Evolutionary conservation across 2,329 filamentous ascomycete genomes (phyloP).

Genomic region (Aureobasidium lini): DNA sequence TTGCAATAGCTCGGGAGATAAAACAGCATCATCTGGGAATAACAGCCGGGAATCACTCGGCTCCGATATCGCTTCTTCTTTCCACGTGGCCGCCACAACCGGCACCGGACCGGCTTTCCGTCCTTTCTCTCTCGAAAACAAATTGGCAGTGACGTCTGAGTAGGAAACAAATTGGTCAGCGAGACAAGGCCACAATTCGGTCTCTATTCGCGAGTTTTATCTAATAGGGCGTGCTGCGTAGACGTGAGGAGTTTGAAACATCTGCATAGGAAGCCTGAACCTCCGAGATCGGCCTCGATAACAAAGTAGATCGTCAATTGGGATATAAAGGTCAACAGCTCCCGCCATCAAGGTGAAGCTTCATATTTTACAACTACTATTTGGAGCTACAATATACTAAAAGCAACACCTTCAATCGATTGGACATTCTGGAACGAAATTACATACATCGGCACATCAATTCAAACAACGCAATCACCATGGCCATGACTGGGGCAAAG

Average conservation of each 20-base stretch:
- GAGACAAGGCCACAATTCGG: neutral
- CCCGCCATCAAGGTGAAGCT: slow-evolving; percentile 4
- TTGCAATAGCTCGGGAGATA: too few species aligned
- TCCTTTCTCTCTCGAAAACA: neutral
- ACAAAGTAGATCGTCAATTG: neutral
- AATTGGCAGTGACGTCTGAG: slow-evolving; percentile 1
- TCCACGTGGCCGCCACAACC: neutral
- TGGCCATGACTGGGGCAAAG: slow-evolving; percentile 9
- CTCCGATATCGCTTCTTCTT: neutral
- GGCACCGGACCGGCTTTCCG: neutral
- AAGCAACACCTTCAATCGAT: neutral
- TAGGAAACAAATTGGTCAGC: neutral
- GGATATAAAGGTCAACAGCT: neutral
- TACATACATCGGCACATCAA: neutral
- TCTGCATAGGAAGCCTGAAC: neutral
- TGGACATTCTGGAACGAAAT: neutral
- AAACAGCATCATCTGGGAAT: too few species aligned
- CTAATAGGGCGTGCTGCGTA: neutral
- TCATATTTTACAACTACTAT: neutral
- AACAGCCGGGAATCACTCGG: neutral
- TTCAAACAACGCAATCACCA: neutral
- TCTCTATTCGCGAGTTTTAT: neutral
- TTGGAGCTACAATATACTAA: neutral
- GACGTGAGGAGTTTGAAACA: neutral
- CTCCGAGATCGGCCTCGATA: neutral